These are phyloP conservation scores for Calonectria crousiana DNA, from an alignment of 2,329 filamentous ascomycete genomes.

Conservation along the genomic window DNA sequence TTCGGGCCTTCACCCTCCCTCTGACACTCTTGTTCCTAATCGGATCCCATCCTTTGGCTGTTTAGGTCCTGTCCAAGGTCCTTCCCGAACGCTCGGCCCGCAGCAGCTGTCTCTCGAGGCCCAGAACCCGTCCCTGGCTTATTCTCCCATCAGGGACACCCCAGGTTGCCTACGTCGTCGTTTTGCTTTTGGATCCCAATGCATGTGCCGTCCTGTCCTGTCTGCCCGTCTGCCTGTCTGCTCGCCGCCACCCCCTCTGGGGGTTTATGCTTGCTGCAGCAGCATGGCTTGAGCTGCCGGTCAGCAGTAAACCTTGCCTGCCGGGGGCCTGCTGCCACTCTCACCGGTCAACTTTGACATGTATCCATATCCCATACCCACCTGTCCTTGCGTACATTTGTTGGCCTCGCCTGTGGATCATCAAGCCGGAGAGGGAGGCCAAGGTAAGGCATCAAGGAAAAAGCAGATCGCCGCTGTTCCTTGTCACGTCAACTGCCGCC, in stretches of 20 bases:
- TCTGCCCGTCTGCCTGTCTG: background rate
- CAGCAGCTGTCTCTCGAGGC: conserved; percentile 16
- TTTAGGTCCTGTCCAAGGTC: conserved; percentile 6
- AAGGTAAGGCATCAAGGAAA: conserved; percentile 14
- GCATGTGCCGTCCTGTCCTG: conserved; percentile 21
- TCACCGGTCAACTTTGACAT: conserved; percentile 41
- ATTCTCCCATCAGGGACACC: background rate
- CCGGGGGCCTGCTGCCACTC: conserved; percentile 19
- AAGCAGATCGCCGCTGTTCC: conserved; percentile 18
- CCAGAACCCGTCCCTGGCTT: conserved; percentile 1
- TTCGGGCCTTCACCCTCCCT: conserved; percentile 28
- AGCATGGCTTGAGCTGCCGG: conserved; percentile 18
- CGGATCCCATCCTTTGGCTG: conserved; percentile 8
- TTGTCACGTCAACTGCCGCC: conserved; percentile 23
- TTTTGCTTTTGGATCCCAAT: conserved; percentile 1
- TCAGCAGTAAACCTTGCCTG: conserved; percentile 34
- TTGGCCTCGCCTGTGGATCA: conserved; percentile 27
- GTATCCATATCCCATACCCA: conserved; percentile 26
- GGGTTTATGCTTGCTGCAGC: conserved; percentile 39
- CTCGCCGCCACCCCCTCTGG: conserved; percentile 1
- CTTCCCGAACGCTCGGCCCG: conserved; percentile 31
- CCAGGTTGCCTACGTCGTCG: conserved; percentile 13
- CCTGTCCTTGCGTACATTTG: conserved; percentile 18
- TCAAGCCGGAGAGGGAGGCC: conserved; percentile 11
- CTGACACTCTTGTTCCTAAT: background rate